Conservation (phyloP, 305 asterid species). For the Fraxinus xanthoxyloides region DNA sequence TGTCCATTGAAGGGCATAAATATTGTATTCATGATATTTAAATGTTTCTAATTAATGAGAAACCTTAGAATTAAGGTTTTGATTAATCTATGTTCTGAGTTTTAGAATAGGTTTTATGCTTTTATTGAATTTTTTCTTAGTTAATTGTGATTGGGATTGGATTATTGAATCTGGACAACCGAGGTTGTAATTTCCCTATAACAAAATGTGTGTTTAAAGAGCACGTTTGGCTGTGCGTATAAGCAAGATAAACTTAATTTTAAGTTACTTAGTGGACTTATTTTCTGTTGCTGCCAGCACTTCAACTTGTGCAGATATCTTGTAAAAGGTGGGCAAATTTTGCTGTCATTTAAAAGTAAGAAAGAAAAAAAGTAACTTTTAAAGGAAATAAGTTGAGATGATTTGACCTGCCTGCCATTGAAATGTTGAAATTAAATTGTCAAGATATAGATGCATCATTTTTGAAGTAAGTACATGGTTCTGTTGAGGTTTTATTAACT, state of each 20-base stretch:
- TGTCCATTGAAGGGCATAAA: conserved; percentile 7
- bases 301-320: neutral
- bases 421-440: neutral
- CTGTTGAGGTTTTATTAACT: no score
- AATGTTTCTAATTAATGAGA: conserved; percentile 9
- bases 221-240: neutral
- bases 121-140: no score
- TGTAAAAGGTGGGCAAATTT: no score
- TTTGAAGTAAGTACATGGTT: no score
- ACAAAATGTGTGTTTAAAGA: neutral
- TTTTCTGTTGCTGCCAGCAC: neutral
- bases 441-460: no score
- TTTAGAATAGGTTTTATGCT: neutral
- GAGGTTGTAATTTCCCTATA: neutral
- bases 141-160: neutral
- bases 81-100: neutral
- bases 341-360: neutral
- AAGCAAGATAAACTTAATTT: neutral
- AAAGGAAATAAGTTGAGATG: neutral
- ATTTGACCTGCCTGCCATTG: neutral
- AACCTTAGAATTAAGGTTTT: neutral
- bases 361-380: neutral
- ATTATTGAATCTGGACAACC: neutral
- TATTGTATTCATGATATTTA: conserved; percentile 15
- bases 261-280: no score